A percentile compares a stretch with the other conserved stretches of the same genome.
Conservation (phyloP, 1,284 basidiomycete species). For the Ganoderma multipileum region DNA sequence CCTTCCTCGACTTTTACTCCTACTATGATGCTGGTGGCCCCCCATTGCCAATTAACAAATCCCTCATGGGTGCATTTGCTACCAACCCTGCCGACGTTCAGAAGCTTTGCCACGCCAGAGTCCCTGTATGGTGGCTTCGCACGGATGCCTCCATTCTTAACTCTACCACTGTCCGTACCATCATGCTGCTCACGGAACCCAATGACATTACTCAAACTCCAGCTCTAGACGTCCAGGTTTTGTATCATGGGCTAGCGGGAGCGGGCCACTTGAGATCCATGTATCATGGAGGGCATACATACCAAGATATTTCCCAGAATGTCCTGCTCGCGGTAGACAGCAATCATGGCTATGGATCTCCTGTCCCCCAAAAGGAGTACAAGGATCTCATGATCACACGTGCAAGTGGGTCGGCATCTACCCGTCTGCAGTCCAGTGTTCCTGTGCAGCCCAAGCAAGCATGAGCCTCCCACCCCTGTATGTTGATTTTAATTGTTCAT, state of each 20-base stretch:
- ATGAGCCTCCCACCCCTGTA: neutral
- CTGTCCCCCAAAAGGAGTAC: neutral
- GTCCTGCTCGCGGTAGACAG: neutral
- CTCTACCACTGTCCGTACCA: neutral
- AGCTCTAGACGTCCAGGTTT: neutral
- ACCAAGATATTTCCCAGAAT: constrained; percentile 8
- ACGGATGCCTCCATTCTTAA: neutral
- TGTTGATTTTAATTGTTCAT: neutral
- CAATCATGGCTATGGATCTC: neutral
- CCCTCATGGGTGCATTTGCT: neutral
- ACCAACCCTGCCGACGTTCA: neutral
- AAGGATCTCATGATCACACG: neutral
- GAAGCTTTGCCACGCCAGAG: neutral
- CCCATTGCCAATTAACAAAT: neutral
- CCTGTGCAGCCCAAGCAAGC: neutral
- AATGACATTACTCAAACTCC: neutral
- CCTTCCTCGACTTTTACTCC: neutral
- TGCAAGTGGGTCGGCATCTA: neutral
- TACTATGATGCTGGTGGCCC: neutral
- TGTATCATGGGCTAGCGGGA: constrained; percentile 7
- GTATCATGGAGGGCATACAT: constrained; percentile 9
- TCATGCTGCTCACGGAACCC: neutral
- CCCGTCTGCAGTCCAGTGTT: neutral
- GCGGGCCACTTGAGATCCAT: neutral
- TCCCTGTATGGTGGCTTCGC: neutral